Percentiles rank a stretch among this genome's conserved stretches.
Evolutionary conservation across 495 filamentous ascomycete species (phyloP).

Genomic region (Penicillium argentinense): DNA sequence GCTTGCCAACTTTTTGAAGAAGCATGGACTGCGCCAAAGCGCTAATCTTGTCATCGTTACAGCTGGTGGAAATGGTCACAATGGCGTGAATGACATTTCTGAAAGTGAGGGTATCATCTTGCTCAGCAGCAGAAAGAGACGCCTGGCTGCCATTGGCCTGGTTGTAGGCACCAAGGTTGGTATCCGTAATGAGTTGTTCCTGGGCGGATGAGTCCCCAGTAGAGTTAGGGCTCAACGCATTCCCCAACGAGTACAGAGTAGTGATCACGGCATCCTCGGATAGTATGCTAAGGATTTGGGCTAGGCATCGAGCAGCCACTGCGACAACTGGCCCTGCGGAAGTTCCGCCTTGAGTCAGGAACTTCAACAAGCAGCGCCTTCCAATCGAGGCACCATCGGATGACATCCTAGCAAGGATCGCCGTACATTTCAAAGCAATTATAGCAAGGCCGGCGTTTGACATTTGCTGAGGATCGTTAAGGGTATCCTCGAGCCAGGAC

Average conservation of each 20-base stretch:
- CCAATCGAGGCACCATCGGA: conserved; percentile 70
- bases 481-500: conserved; percentile 78
- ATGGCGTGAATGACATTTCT: conserved; percentile 86
- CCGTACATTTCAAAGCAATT: conserved; percentile 76
- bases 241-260: conserved; percentile 90
- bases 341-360: conserved; percentile 76
- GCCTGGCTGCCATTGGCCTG: conserved; percentile 72
- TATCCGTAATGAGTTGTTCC: conserved; percentile 29
- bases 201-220: conserved; percentile 36
- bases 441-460: conserved; percentile 69
- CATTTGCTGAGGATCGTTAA: conserved; percentile 79
- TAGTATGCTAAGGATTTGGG: conserved; percentile 72
- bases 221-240: conserved; percentile 73
- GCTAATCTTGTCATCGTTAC: conserved; percentile 85
- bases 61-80: conserved; percentile 76
- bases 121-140: conserved; percentile 66
- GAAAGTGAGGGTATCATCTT: conserved; percentile 74
- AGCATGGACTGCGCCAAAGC: conserved; percentile 96
- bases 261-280: conserved; percentile 93
- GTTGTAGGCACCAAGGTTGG: conserved; percentile 44
- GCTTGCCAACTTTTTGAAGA: conserved; percentile 84
- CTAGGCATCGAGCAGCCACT: conserved; percentile 78
- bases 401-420: conserved; percentile 72
- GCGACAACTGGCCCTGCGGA: conserved; percentile 61
- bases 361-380: conserved; percentile 77